phyloP scores from a whole-genome alignment of 2,329 filamentous ascomycete species.

The Diaporthe australafricana region DNA sequence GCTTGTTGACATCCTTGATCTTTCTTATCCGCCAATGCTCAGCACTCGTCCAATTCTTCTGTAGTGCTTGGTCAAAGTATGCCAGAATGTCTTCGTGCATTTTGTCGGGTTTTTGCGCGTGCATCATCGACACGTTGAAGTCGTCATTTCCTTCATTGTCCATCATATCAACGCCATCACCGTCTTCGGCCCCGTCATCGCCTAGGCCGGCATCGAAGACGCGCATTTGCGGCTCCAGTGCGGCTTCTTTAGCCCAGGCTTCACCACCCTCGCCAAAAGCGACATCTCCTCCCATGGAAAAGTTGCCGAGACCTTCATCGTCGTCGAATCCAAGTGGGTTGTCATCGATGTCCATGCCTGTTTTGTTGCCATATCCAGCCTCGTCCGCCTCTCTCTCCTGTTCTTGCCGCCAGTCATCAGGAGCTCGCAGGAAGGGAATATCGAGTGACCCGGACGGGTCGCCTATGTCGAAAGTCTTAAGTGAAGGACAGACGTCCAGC shows the following conservation, averaged over 20 bases:
- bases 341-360: constrained; percentile 87
- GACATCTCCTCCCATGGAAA: constrained; percentile 77
- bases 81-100: constrained; percentile 94
- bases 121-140: constrained; percentile 84
- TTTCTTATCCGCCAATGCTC: constrained; percentile 98
- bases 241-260: constrained; percentile 92
- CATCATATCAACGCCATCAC: constrained; percentile 67
- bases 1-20: constrained; percentile 83
- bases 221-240: constrained; percentile 85
- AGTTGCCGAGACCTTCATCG: constrained; percentile 79
- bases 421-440: constrained; percentile 90
- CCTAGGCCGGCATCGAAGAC: constrained; percentile 75
- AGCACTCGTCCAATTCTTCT: constrained; percentile 98
- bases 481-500: constrained; percentile 92
- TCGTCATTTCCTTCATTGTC: constrained; percentile 73
- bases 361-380: constrained; percentile 70
- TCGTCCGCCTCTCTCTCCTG: constrained; percentile 71
- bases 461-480: constrained; percentile 93
- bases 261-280: constrained; percentile 97
- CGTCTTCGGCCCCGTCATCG: constrained; percentile 65
- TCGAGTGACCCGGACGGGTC: constrained; percentile 87
- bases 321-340: constrained; percentile 86
- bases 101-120: constrained; percentile 72
- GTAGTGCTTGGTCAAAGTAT: constrained; percentile 95
- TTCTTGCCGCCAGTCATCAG: constrained; percentile 85